Percentiles rank a stretch among this genome's conserved stretches.
Conservation (phyloP, 2,329 filamentous ascomycete genomes). For the Stemphylium vesicarium region DNA sequence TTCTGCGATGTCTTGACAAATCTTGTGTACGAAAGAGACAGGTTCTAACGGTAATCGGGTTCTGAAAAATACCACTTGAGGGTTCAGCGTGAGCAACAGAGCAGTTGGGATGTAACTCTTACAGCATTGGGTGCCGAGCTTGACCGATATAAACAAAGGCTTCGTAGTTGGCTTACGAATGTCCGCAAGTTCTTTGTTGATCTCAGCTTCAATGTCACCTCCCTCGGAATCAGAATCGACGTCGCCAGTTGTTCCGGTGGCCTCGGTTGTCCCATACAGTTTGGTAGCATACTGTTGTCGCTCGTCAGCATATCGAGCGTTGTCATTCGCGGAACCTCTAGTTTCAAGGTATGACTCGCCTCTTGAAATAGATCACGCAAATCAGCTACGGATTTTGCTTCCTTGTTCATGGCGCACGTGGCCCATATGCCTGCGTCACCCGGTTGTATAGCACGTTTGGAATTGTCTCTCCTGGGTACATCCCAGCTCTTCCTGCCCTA, state of each 20-base stretch:
- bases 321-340: not conserved
- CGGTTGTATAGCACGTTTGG: conserved; percentile 60
- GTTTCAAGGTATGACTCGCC: conserved; percentile 53
- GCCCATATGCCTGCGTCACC: conserved; percentile 80
- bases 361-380: conserved; percentile 70
- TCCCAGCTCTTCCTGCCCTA: conserved; percentile 56
- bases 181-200: conserved; percentile 72
- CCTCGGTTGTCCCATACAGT: conserved; percentile 51
- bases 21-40: conserved; percentile 63
- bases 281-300: conserved; percentile 71
- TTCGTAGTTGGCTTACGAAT: conserved; percentile 61
- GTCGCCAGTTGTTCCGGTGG: conserved; percentile 51
- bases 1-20: conserved; percentile 63
- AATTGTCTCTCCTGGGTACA: conserved; percentile 44
- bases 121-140: conserved; percentile 63
- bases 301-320: conserved; percentile 20
- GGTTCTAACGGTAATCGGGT: conserved; percentile 64
- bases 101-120: conserved; percentile 29
- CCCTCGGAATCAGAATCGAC: conserved; percentile 40
- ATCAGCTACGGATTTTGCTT: conserved; percentile 72
- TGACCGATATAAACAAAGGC: conserved; percentile 60
- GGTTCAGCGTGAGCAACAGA: conserved; percentile 18
- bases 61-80: conserved; percentile 64
- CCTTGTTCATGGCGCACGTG: conserved; percentile 75
- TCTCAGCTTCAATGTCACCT: conserved; percentile 73